phyloP scores from a whole-genome alignment of 2,329 filamentous ascomycete species.

The Fusarium proliferatum region DNA sequence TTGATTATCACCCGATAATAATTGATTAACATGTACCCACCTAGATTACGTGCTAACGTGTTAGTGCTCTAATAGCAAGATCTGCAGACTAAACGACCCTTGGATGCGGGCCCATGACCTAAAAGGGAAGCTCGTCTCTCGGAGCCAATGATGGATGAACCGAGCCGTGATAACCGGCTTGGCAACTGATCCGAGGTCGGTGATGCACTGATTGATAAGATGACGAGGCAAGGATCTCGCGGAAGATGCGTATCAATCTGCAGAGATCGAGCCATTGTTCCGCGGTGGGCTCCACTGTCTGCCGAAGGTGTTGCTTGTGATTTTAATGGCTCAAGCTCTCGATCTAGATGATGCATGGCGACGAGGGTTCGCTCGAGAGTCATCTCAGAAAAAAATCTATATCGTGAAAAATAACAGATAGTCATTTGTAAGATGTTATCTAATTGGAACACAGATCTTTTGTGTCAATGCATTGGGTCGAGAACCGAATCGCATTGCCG shows the following conservation, averaged over 20 bases:
- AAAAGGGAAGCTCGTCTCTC: slow-evolving; percentile 8
- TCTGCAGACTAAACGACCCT: background rate
- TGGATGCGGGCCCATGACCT: background rate
- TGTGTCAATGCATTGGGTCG: accelerated
- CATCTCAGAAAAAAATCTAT: accelerated
- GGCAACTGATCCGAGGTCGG: slow-evolving; percentile 23
- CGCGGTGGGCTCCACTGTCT: background rate
- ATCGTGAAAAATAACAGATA: background rate
- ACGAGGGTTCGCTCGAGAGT: accelerated
- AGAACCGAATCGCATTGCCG: accelerated
- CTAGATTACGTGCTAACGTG: accelerated
- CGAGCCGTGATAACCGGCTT: slow-evolving; percentile 25
- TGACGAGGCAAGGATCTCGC: background rate
- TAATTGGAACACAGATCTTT: background rate
- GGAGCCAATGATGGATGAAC: background rate
- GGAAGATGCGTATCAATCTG: slow-evolving; percentile 2
- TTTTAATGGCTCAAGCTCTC: background rate
- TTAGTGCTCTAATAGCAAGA: background rate
- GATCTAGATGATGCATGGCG: background rate
- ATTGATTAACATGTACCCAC: background rate
- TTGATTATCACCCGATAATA: background rate
- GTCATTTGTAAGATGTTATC: accelerated
- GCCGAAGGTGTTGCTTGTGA: background rate
- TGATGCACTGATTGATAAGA: slow-evolving; percentile 31
- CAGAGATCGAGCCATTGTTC: background rate